Base-by-base conservation (phyloP, 1,139 yeast genomes). In the Arxiozyma heterogenica region DNA sequence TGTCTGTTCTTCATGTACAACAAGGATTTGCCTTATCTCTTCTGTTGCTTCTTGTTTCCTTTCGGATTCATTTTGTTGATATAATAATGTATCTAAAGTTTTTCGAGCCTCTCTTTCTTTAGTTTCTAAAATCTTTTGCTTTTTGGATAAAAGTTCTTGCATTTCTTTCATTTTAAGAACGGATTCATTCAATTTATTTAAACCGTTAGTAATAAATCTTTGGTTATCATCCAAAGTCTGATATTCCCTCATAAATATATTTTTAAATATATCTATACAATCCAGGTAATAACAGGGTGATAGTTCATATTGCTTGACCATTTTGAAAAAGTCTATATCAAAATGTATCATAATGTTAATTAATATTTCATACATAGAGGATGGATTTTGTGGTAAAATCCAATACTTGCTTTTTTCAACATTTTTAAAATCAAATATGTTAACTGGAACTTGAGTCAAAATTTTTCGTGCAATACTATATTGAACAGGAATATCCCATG, bases 31-130 rank as follows among this genome's bases (percentile, higher is more conserved):
- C 62, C 86, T 90, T 11, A 93, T 86, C 50, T 82, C 85, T 15
- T 86, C 73, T 0, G 96, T 88, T 20, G 95, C 91, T 57, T 86
- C 96, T 56, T 86, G 87, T 60, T 86, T 88, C 56, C 96, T 74
- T 67, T 93, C 98, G 0, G 97, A 94, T 63, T 90, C 96, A 65
- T 88, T 90, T 65, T 93, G 98, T 52, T 89, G 95, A 0, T 78
- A 73, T n/a, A 93, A 76, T 88, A 93, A 88, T 53, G 75, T 80
- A 60, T 83, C 81, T 52, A 93, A 75, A 77, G 88, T 86, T 22
- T 72, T 70, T 57, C 81, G 78, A 0, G 97, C 96, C 59, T 85
- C 87, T 20, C 67, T 64, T 58, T 86, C 88, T 59, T 90, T 91
- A 0, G 52, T 53, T 41, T 69, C 68, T 44, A 93, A 73, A 34